Conservation (phyloP, 1,284 basidiomycete genomes). For the Baeospora myosura region DNA sequence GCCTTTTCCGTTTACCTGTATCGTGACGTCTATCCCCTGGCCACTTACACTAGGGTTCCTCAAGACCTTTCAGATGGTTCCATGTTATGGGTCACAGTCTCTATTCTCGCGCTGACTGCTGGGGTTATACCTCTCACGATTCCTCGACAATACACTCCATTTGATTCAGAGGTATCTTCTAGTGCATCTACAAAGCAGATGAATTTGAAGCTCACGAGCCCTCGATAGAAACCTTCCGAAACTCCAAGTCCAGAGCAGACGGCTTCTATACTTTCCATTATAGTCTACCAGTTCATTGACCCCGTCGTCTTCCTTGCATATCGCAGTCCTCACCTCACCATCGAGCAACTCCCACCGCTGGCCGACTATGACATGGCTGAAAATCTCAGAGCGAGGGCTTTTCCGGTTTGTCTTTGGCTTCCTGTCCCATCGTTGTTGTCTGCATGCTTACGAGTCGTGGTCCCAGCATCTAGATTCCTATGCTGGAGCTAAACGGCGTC, state of each 20-base stretch:
- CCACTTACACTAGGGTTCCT: slow-evolving; percentile 35
- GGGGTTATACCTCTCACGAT: slow-evolving; percentile 31
- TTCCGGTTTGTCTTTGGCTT: slow-evolving; percentile 26
- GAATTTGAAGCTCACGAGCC: neutral
- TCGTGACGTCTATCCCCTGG: slow-evolving; percentile 59
- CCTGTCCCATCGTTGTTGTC: neutral
- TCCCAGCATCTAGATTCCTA: slow-evolving; percentile 36
- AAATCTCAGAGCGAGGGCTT: slow-evolving; percentile 28
- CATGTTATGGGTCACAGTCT: slow-evolving; percentile 31
- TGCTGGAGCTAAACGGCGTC: slow-evolving; percentile 22
- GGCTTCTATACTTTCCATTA: slow-evolving; percentile 47
- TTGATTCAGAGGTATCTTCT: slow-evolving; percentile 35
- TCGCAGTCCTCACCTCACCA: slow-evolving; percentile 32
- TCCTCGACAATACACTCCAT: slow-evolving; percentile 36
- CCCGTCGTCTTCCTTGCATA: slow-evolving; percentile 40
- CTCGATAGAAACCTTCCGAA: slow-evolving; percentile 31
- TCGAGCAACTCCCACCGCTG: slow-evolving; percentile 45
- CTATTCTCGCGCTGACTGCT: slow-evolving; percentile 24
- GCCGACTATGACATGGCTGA: slow-evolving; percentile 48
- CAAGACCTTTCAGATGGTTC: slow-evolving; percentile 26
- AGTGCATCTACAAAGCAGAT: neutral
- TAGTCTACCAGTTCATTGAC: slow-evolving; percentile 55
- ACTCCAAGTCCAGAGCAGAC: slow-evolving; percentile 61
- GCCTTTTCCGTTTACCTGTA: slow-evolving; percentile 42
- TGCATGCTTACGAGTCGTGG: neutral